Evolutionary conservation across 2,329 filamentous ascomycete species (phyloP).

Genomic region (Dothistroma septosporum): DNA sequence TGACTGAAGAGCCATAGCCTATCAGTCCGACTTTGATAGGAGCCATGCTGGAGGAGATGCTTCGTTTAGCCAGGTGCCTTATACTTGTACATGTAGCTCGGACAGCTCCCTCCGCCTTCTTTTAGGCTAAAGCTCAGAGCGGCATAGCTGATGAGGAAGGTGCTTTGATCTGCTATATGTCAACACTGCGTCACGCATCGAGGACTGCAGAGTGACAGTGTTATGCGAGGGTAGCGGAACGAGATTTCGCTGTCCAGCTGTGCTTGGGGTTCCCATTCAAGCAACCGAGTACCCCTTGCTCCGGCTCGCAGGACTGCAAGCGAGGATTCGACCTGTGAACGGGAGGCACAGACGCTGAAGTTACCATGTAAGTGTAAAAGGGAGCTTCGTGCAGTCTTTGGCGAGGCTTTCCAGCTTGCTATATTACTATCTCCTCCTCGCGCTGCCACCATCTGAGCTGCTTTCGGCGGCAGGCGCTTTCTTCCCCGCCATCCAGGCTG

Average conservation of each 20-base stretch:
- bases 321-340: too few species aligned
- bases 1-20: slow-evolving; percentile 49
- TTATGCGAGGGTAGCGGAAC: neutral
- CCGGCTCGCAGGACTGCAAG: too few species aligned
- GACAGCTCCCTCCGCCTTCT: slow-evolving; percentile 5
- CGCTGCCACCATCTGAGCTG: slow-evolving; percentile 15
- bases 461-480: slow-evolving; percentile 25
- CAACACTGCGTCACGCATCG: neutral
- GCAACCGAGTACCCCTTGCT: too few species aligned
- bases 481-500: slow-evolving; percentile 63
- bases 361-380: neutral
- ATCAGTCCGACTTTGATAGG: slow-evolving; percentile 48
- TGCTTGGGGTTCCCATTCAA: too few species aligned
- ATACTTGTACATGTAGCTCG: slow-evolving; percentile 7
- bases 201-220: neutral
- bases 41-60: slow-evolving; percentile 13
- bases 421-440: slow-evolving; percentile 19
- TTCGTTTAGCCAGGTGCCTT: neutral
- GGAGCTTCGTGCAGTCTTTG: neutral
- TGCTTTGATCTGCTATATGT: neutral
- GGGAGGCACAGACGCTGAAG: neutral
- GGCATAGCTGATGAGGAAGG: neutral
- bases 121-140: slow-evolving; percentile 11
- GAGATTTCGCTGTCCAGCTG: too few species aligned
- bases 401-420: neutral